Percentiles rank a stretch among this genome's conserved stretches.
Conservation (phyloP, 345 rosid genomes). For the Moringa oleifera region DNA sequence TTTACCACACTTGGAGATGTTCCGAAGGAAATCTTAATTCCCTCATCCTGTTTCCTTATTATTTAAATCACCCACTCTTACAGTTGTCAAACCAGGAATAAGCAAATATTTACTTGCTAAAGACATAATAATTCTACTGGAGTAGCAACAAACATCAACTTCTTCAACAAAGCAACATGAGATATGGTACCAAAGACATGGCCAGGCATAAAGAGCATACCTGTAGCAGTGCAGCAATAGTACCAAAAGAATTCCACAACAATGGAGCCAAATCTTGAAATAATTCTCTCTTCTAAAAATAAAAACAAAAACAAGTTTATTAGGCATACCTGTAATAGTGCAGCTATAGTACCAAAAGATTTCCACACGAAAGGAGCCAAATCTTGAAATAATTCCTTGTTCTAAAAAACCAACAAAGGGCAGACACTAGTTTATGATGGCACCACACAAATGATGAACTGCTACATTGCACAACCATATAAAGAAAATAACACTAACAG, state of each 20-base stretch:
- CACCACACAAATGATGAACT: conserved; percentile 20
- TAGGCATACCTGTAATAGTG: conserved; percentile 57
- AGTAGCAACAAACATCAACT: not conserved
- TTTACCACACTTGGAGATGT: not conserved
- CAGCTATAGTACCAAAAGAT: conserved; percentile 75
- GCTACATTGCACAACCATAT: conserved; percentile 23
- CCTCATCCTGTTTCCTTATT: not conserved
- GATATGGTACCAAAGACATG: too few relatives aligned
- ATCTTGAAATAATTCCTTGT: conserved; percentile 72
- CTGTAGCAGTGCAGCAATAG: conserved; percentile 76
- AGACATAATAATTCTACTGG: too few relatives aligned
- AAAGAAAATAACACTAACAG: not conserved
- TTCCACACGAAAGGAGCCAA: conserved; percentile 75
- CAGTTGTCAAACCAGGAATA: not conserved
- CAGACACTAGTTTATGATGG: conserved; percentile 27
- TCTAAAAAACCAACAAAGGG: conserved; percentile 38
- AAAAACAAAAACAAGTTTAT: conserved; percentile 26
- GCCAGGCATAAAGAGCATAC: conserved; percentile 30
- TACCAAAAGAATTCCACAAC: conserved; percentile 81
- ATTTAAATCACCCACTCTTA: not conserved
- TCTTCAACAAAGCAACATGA: not conserved
- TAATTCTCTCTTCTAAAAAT: conserved; percentile 75
- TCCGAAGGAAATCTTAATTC: not conserved
- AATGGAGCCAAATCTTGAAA: conserved; percentile 97
- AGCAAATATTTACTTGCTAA: not conserved